A percentile compares a stretch with the other conserved stretches of the same genome.
Conservation (phyloP, 2,329 filamentous ascomycete genomes). For the Raffaelea deltoideospora region DNA sequence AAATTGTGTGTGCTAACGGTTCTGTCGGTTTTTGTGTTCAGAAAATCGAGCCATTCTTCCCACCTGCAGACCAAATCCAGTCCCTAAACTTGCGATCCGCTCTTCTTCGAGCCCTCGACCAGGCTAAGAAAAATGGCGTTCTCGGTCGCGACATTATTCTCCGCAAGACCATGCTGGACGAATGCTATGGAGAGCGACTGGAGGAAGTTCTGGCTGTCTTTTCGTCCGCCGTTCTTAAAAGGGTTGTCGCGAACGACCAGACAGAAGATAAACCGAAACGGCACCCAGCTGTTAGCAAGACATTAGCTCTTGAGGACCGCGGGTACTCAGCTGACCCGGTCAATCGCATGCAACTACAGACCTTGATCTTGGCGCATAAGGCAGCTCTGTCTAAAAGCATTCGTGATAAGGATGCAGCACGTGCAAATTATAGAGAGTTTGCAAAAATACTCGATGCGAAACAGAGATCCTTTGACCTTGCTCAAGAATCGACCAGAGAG, state of each 20-base stretch:
- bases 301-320: conserved; percentile 42
- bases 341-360: conserved; percentile 41
- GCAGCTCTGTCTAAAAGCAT: conserved; percentile 46
- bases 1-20: background rate
- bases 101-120: conserved; percentile 65
- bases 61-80: conserved; percentile 76
- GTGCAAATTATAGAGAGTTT: conserved; percentile 46
- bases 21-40: conserved; percentile 18
- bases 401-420: conserved; percentile 42
- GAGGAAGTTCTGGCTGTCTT: conserved; percentile 76
- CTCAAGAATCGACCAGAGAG: too few relatives aligned
- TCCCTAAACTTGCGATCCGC: conserved; percentile 80
- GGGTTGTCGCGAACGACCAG: conserved; percentile 31
- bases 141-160: conserved; percentile 67
- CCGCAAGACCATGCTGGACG: conserved; percentile 90
- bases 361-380: conserved; percentile 60
- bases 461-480: too few relatives aligned
- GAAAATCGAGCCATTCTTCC: conserved; percentile 86
- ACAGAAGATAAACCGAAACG: conserved; percentile 3
- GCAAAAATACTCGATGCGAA: conserved; percentile 49
- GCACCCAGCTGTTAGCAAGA: conserved; percentile 34
- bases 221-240: conserved; percentile 69
- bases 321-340: conserved; percentile 40
- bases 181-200: conserved; percentile 82
- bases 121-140: conserved; percentile 74